Conservation (phyloP, 495 filamentous ascomycete genomes). For the Emericellopsis terricola region DNA sequence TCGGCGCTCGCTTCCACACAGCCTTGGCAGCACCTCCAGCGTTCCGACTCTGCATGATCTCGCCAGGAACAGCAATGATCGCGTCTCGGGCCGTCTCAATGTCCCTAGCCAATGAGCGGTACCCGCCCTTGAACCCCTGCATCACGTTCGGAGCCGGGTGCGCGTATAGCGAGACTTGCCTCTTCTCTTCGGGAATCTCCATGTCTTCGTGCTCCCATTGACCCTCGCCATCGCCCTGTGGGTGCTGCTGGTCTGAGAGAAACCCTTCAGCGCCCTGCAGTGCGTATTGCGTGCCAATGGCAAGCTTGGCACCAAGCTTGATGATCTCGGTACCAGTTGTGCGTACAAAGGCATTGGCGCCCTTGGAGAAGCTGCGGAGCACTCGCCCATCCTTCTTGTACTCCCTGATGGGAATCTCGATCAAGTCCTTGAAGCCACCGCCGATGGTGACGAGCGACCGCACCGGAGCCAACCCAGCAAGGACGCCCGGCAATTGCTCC, state of each 20-base stretch:
- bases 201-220: conserved; percentile 43
- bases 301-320: conserved; percentile 84
- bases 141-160: conserved; percentile 79
- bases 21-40: conserved; percentile 69
- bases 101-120: conserved; percentile 68
- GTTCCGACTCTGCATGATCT: conserved; percentile 71
- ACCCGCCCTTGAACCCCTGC: conserved; percentile 70
- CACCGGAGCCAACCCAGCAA: conserved; percentile 81
- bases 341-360: conserved; percentile 71
- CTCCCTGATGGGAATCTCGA: conserved; percentile 78
- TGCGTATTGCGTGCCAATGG: conserved; percentile 82
- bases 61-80: conserved; percentile 84
- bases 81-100: conserved; percentile 70
- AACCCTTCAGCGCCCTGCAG: conserved; percentile 76
- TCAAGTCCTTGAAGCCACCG: conserved; percentile 64
- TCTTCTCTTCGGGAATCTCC: conserved; percentile 46
- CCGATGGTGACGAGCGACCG: conserved; percentile 81
- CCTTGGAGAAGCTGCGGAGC: conserved; percentile 79
- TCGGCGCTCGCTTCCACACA: conserved; percentile 68
- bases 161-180: conserved; percentile 74
- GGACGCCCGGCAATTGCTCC: conserved; percentile 75
- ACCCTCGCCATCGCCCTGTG: conserved; percentile 2
- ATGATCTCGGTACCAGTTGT: conserved; percentile 84
- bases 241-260: conserved; percentile 19
- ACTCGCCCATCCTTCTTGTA: conserved; percentile 90